phyloP scores from a whole-genome alignment of 768 basidiomycete genomes.

The Pseudohyphozyma bogoriensis region DNA sequence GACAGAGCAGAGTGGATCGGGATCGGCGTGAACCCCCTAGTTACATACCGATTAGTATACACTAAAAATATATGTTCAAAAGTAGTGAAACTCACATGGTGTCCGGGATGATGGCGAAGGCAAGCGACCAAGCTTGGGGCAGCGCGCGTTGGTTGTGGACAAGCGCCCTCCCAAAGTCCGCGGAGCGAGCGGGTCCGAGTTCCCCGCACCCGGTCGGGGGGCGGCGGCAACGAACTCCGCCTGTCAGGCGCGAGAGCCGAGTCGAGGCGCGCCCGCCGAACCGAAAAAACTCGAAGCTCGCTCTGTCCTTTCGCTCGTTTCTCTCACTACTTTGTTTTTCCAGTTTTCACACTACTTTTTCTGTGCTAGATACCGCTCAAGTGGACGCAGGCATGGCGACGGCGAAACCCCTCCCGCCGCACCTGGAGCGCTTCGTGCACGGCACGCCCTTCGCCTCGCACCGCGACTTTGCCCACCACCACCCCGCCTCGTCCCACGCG shows the following conservation, averaged over 20 bases:
- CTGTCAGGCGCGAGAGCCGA: not conserved
- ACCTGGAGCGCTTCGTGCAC: not conserved
- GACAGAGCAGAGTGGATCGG: constrained; percentile 3
- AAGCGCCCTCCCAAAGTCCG: not conserved
- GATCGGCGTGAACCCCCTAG: not conserved
- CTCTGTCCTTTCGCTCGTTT: too few species aligned
- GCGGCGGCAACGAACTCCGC: too few species aligned
- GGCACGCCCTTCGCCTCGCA: not conserved
- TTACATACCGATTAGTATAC: not conserved
- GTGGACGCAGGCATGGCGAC: not conserved
- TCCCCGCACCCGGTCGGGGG: too few species aligned
- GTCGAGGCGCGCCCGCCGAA: too few species aligned
- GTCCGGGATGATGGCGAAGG: too few species aligned
- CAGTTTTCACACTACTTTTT: too few species aligned
- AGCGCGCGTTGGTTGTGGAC: not conserved
- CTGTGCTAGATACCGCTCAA: not conserved
- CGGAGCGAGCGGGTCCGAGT: too few species aligned
- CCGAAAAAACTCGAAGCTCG: too few species aligned
- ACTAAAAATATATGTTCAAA: not conserved
- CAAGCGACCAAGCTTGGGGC: not conserved
- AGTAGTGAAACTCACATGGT: not conserved
- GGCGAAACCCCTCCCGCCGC: not conserved
- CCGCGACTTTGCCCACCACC: not conserved
- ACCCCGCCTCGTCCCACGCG: not conserved
- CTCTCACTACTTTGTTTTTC: too few species aligned